phyloP scores from a whole-genome alignment of 176 grass and related monocot genomes.

The Tillandsia leiboldiana region DNA sequence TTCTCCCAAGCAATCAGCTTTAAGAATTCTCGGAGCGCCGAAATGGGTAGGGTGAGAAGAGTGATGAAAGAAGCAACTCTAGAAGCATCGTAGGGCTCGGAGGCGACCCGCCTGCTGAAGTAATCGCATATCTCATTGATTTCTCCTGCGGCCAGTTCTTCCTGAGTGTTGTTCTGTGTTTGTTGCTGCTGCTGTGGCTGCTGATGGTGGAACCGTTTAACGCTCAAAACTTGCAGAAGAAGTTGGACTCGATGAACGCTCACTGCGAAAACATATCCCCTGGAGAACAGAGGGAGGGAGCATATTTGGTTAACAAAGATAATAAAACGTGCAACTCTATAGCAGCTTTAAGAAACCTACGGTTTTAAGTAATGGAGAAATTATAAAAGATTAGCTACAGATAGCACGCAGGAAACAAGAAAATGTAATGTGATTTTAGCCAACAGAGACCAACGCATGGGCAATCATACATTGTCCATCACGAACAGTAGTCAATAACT shows the following conservation, averaged over 20 bases:
- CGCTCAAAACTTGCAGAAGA: conserved; percentile 91
- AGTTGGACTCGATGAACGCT: conserved; percentile 94
- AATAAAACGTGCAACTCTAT: too few relatives aligned
- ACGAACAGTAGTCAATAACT: too few relatives aligned
- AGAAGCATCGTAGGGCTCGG: conserved; percentile 94
- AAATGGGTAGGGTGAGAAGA: conserved; percentile 83
- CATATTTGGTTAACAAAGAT: background rate
- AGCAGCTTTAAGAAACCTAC: too few relatives aligned
- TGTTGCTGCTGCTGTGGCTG: conserved; percentile 60
- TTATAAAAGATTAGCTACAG: background rate
- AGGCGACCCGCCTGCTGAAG: conserved; percentile 91
- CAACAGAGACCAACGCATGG: background rate
- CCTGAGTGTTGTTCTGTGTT: conserved; percentile 66
- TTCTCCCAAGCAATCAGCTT: conserved; percentile 97
- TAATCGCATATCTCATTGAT: conserved; percentile 98
- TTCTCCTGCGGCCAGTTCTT: conserved; percentile 66
- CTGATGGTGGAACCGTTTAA: conserved; percentile 95
- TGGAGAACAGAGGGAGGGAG: conserved; percentile 27
- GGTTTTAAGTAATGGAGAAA: too few relatives aligned
- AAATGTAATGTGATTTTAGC: background rate
- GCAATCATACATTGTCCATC: background rate
- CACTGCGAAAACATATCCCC: conserved; percentile 97
- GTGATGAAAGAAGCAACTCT: conserved; percentile 98
- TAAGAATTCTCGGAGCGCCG: conserved; percentile 71
- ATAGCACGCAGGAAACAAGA: background rate